phyloP scores from a whole-genome alignment of 2,329 filamentous ascomycete genomes.

The Metarhizium sp. region DNA sequence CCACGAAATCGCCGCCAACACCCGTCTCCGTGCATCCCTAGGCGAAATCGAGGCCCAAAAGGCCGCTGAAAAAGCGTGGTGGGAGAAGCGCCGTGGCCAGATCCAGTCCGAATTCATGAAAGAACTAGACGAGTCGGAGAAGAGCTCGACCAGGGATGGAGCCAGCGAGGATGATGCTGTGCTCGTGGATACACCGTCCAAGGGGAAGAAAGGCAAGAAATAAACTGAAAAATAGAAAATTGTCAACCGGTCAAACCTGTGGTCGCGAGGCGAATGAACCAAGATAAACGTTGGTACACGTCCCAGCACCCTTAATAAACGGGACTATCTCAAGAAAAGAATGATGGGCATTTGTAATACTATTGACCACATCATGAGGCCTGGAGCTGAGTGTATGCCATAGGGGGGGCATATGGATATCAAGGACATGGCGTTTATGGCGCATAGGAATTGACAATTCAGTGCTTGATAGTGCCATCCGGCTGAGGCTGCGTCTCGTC shows the following conservation, averaged over 20 bases:
- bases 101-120: slow-evolving; percentile 75
- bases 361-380: background rate
- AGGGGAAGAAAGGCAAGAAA: slow-evolving; percentile 52
- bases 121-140: slow-evolving; percentile 62
- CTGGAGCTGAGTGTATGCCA: background rate
- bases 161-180: slow-evolving; percentile 45
- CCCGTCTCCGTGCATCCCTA: slow-evolving; percentile 62
- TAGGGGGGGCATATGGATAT: background rate
- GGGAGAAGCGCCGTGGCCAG: slow-evolving; percentile 70
- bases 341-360: background rate
- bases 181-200: slow-evolving; percentile 56
- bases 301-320: background rate
- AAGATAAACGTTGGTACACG: background rate
- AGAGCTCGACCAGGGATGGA: slow-evolving; percentile 27
- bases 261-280: background rate
- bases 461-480: background rate
- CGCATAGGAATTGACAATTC: background rate
- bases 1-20: slow-evolving; percentile 89
- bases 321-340: background rate
- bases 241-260: background rate
- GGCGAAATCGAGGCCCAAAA: slow-evolving; percentile 65
- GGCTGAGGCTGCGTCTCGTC: background rate
- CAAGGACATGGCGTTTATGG: slow-evolving; percentile 1
- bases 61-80: slow-evolving; percentile 76
- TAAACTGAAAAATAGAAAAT: background rate